phyloP scores from a whole-genome alignment of 345 rosid genomes.

The Populus ilicifolia region DNA sequence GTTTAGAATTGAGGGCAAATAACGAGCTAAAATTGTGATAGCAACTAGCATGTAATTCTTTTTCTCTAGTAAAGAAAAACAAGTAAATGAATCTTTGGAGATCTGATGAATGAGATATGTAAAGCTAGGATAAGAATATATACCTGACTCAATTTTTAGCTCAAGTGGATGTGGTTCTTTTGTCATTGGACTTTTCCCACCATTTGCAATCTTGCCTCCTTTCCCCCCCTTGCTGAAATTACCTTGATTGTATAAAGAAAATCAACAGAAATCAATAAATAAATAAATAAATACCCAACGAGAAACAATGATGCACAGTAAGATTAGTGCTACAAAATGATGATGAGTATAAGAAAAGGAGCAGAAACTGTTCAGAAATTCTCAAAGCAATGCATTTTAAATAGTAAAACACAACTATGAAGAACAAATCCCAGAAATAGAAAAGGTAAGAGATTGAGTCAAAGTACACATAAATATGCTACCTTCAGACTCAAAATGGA shows the following conservation, averaged over 20 bases:
- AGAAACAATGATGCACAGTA: not conserved
- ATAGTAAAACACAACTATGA: not conserved
- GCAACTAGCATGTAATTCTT: not conserved
- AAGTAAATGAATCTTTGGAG: not conserved
- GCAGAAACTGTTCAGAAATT: too few species aligned
- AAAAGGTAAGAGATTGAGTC: not conserved
- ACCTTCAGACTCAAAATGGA: slow-evolving; percentile 53
- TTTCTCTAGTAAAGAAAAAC: not conserved
- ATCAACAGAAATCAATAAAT: not conserved
- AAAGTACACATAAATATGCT: not conserved
- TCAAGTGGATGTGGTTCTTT: slow-evolving; percentile 55
- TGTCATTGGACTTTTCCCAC: slow-evolving; percentile 32
- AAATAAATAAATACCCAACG: slow-evolving; percentile 1
- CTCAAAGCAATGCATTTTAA: too few species aligned
- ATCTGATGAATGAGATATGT: not conserved
- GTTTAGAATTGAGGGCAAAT: not conserved
- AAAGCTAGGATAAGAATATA: slow-evolving; percentile 3
- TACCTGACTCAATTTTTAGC: slow-evolving; percentile 64
- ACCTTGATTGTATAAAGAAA: slow-evolving; percentile 22
- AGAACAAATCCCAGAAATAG: not conserved
- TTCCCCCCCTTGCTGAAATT: slow-evolving; percentile 48
- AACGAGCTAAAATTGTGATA: not conserved
- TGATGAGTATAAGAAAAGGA: too few species aligned
- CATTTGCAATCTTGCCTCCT: slow-evolving; percentile 40
- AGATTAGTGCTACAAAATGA: too few species aligned